These are phyloP conservation scores for Fusarium lateritium DNA, from an alignment of 2,329 filamentous ascomycete species.

Conservation along the genomic window DNA sequence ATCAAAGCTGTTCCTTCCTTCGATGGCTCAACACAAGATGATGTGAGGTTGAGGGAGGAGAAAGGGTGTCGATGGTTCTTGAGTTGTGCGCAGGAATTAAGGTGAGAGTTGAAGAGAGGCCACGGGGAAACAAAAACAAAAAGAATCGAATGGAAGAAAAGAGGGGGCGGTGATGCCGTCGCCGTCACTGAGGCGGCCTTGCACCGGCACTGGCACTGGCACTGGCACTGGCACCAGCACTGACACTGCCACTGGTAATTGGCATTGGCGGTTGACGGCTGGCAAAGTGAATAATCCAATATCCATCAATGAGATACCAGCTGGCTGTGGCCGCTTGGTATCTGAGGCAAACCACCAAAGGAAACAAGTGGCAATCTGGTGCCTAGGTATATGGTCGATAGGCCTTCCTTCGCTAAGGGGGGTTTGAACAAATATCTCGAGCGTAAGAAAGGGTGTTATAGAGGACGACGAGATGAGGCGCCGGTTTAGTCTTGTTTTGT, in stretches of 20 bases:
- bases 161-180: slow-evolving; percentile 1
- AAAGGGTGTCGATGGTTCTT: slow-evolving; percentile 6
- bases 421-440: background rate
- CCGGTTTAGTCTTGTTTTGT: background rate
- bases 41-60: background rate
- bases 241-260: slow-evolving; percentile 18
- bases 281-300: slow-evolving; percentile 15
- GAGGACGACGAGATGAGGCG: background rate
- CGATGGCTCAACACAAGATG: background rate
- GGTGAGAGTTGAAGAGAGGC: background rate
- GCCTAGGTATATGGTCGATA: background rate
- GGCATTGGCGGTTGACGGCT: slow-evolving; percentile 12
- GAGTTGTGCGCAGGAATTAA: slow-evolving; percentile 2
- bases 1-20: slow-evolving; percentile 28
- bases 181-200: background rate
- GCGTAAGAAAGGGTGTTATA: background rate
- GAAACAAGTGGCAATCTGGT: background rate
- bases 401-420: background rate
- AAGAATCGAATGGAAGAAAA: slow-evolving; percentile 1
- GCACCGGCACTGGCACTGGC: slow-evolving; percentile 10
- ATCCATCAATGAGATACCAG: background rate
- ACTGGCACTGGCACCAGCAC: slow-evolving; percentile 20
- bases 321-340: slow-evolving; percentile 12
- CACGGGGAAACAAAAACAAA: slow-evolving; percentile 3
- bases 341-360: background rate